Evolutionary conservation across 805 yeast genomes (phyloP), one percentile per base, ranked within the genome.

Genomic region (Wickerhamomyces bovis): DNA sequence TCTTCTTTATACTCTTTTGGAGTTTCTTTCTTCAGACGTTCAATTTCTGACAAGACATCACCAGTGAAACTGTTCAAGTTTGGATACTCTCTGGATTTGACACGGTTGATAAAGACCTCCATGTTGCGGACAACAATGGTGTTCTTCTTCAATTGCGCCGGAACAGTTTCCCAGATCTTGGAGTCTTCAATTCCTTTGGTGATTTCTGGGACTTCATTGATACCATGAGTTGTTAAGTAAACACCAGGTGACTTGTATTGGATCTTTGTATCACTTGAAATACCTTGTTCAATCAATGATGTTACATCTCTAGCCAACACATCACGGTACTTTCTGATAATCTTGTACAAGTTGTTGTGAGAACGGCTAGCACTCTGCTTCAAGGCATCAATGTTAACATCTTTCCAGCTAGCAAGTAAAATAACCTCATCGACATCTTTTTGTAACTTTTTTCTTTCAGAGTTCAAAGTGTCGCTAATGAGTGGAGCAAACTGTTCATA

Each of bases 361-460:
- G 97, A 89, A 42, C 85, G 78, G 53, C 89, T 81, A 6, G 99
- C 94, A 65, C 97, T 88, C 65, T 90, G 97, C 55, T 88, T 89
- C 57, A 94, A 73, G 0, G 99, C 96, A 60, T 86, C 95, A 39
- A 89, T 79, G 58, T 94, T 95, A 12, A 89, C 90, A 67, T 94
- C 99, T 56, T 90, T 89, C 98, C 98, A 95, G 58, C 96, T 87
- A 1, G 99, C 97, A 15, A 94, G 71, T 40, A 88, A 67, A 39
- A 94, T 89, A 4, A 89, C 83, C 48, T 94, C 99, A 31, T 80
- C 74, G 11, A 94, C 77, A 43, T 89, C 89, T 60, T 90, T 92
- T 48, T 83, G 88, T 31, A 92, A 67, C 3, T 66, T 63, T 56
- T 75, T 78, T 62, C 74, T 81, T 1, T 74, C 73, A 1, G 60